These are phyloP conservation scores for Casuarina glauca DNA, from an alignment of 306 rosid genomes.

Conservation along the genomic window DNA sequence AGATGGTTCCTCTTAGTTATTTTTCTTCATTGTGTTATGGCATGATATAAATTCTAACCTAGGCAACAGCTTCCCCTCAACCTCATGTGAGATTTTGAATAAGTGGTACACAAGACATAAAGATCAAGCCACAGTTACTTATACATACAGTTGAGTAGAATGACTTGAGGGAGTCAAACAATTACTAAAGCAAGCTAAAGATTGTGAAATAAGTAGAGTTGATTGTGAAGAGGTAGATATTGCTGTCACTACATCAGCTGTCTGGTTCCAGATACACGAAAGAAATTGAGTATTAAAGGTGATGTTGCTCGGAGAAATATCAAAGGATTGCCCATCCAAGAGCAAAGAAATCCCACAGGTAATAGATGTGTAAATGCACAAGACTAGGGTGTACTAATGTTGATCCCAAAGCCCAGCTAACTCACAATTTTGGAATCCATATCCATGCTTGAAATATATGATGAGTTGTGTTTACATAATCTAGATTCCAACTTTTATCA, in stretches of 20 bases:
- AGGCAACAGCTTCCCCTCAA: background rate
- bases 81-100: background rate
- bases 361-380: background rate
- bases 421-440: background rate
- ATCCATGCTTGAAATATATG: background rate
- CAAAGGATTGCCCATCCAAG: background rate
- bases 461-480: background rate
- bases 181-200: background rate
- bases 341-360: background rate
- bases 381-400: background rate
- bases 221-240: background rate
- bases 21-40: slow-evolving; percentile 1
- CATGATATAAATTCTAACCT: background rate
- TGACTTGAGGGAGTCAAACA: background rate
- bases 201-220: background rate
- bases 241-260: background rate
- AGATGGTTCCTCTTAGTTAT: background rate
- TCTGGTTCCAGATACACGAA: background rate
- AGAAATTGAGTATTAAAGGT: background rate
- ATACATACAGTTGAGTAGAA: background rate
- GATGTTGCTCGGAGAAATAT: background rate
- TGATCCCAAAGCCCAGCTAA: background rate
- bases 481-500: too few relatives aligned
- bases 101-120: background rate
- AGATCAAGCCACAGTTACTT: background rate